Conservation (phyloP, 352 stramenopile species). For the Plasmopara muralis region DNA sequence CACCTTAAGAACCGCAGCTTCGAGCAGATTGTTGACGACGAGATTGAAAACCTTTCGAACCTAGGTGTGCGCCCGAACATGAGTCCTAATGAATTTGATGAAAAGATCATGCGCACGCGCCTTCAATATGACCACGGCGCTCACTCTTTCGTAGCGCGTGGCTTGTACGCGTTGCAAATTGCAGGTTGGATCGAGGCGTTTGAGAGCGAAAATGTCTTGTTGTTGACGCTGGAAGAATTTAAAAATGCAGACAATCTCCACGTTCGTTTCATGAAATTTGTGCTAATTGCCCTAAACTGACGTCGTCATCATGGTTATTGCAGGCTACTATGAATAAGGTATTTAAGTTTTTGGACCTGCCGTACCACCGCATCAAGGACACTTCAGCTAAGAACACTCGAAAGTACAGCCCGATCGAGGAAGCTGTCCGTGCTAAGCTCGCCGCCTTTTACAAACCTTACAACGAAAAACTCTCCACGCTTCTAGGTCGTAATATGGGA, state of each 20-base stretch:
- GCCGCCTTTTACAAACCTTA: conserved; percentile 74
- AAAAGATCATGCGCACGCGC: conserved; percentile 41
- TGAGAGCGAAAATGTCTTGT: conserved; percentile 81
- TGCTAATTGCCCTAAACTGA: conserved; percentile 6
- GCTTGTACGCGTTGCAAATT: conserved; percentile 94
- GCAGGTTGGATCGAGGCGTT: conserved; percentile 90
- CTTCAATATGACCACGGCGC: conserved; percentile 56
- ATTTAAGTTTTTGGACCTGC: conserved; percentile 81
- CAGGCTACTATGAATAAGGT: conserved; percentile 75
- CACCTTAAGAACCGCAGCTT: conserved; percentile 57
- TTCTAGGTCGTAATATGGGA: conserved; percentile 37
- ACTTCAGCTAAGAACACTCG: conserved; percentile 82
- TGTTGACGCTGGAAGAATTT: conserved; percentile 93
- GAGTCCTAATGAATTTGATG: conserved; percentile 63
- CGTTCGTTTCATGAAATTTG: conserved; percentile 24
- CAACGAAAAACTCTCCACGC: conserved; percentile 66
- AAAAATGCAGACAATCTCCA: conserved; percentile 60
- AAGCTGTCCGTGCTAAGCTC: conserved; percentile 49
- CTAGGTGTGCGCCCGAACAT: conserved; percentile 70
- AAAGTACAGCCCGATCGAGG: conserved; percentile 70
- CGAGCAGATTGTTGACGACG: conserved; percentile 65
- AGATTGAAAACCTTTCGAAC: conserved; percentile 54
- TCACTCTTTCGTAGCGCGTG: conserved; percentile 78
- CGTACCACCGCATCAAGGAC: conserved; percentile 75
- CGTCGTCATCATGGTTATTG: conserved; percentile 6